Base-by-base conservation (phyloP, 2,329 filamentous ascomycete species). In the Ceratocystis albifundus region DNA sequence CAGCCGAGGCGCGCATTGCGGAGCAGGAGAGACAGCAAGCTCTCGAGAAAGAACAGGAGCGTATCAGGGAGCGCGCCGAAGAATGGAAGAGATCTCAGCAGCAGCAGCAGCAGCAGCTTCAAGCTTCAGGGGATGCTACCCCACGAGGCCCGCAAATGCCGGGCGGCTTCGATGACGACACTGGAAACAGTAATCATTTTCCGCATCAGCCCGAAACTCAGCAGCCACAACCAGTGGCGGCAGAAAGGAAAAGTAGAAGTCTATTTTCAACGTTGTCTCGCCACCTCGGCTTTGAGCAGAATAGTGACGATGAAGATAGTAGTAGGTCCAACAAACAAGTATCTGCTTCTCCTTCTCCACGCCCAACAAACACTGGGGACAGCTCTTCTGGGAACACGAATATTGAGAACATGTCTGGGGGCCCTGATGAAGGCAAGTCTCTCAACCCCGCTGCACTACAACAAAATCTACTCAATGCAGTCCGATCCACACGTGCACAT, bases 1-100 rank as follows among this genome's bases (percentile, higher is more conserved):
- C 88, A 22, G 89, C 89, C 1, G 91, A 97, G 74, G 89, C 90
- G 4, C 84, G 89, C 64, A 86, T 97, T 70, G 91, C 90, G 0
- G 92, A 96, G 72, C 88, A 89, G 71, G 86, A 90, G 73, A 83
- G 89, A 62, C 86, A 88, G 72, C 87, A 87, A 72, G 85, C 88
- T 45, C 75, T 91, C 4, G 88, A 89, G 69, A 83, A 84, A 61
- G 90, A 96, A 72, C 84, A 87, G 70, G 83, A 84, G 72, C 81
- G 80, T 44, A 84, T 91, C 25, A 82, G 84, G 71, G 81, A 83
- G 69, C 75, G 75, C 1, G 78, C 83, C 69, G 74, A 77, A 69
- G 75, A 79, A 59, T 82, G 80, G 76, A 71, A 72, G 8, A 70
- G 69, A 25, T 77, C 78, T 69, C 78, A 81, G 68, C 64, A 61